A percentile compares a stretch with the other conserved stretches of the same genome.
phyloP scores from a whole-genome alignment of 1,139 yeast genomes.

The Wickerhamomyces sp. region DNA sequence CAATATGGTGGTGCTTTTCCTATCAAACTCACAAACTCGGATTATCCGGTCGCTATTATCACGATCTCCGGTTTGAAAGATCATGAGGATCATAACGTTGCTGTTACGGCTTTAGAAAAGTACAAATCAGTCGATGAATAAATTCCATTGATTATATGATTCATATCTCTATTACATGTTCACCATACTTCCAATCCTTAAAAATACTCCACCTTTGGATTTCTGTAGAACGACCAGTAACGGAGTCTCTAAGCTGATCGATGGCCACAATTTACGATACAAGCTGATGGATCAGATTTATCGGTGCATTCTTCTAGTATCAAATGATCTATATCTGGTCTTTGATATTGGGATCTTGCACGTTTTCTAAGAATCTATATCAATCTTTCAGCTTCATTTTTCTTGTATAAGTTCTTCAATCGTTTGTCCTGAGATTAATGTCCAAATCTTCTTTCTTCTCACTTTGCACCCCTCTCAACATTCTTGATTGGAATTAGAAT shows the following conservation, averaged over 20 bases:
- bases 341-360: slow-evolving; percentile 28
- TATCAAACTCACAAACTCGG: slow-evolving; percentile 30
- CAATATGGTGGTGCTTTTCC: slow-evolving; percentile 48
- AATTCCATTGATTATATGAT: no score
- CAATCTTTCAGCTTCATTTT: slow-evolving; percentile 30
- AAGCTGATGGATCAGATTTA: slow-evolving; percentile 25
- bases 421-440: no score
- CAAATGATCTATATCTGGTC: slow-evolving; percentile 34
- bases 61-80: slow-evolving; percentile 47
- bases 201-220: slow-evolving; percentile 22
- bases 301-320: slow-evolving; percentile 28
- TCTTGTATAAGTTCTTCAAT: no score
- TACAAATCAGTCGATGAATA: no score
- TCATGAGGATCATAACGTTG: slow-evolving; percentile 41
- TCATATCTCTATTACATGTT: no score
- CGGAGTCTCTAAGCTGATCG: slow-evolving; percentile 37
- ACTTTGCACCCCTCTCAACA: no score
- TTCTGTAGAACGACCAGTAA: slow-evolving; percentile 28
- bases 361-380: slow-evolving; percentile 25
- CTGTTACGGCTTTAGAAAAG: slow-evolving; percentile 12
- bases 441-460: no score
- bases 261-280: slow-evolving; percentile 38
- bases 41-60: slow-evolving; percentile 37
- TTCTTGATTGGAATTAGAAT: no score
- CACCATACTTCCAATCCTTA: slow-evolving; percentile 17